phyloP scores from a whole-genome alignment of 148 eudicot species.

The Dysphania ambrosioides region DNA sequence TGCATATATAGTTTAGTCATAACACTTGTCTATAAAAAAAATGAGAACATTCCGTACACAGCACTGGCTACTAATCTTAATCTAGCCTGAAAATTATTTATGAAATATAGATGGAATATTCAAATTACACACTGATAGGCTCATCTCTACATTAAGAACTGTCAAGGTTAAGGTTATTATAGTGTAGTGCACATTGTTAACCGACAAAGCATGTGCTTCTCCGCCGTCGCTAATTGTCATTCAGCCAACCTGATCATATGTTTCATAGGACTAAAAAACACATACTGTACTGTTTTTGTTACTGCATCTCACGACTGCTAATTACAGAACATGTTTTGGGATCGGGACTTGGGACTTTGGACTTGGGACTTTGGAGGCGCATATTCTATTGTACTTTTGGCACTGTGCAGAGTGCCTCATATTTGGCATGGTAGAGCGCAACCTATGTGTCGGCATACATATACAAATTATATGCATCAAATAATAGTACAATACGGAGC shows the following conservation, averaged over 20 bases:
- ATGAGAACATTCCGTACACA: neutral
- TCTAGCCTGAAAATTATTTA: neutral
- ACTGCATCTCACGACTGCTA: neutral
- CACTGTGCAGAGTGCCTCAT: no score
- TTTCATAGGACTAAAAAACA: no score
- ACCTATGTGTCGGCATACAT: no score
- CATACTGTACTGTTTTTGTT: neutral
- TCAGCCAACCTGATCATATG: neutral
- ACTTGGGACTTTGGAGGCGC: neutral
- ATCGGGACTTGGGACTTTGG: no score
- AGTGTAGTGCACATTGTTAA: neutral
- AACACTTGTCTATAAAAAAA: no score
- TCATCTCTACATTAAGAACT: no score
- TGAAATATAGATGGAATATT: neutral
- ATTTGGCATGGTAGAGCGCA: no score
- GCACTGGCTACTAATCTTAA: neutral
- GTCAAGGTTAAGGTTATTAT: neutral
- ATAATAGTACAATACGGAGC: no score
- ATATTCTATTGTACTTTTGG: no score
- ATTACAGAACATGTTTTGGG: neutral
- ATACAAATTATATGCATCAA: no score
- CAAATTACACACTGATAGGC: neutral
- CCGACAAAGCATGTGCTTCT: constrained; percentile 26
- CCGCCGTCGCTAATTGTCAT: constrained; percentile 20
- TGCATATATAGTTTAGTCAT: no score